Evolutionary conservation across 805 yeast genomes (phyloP).

Genomic region (Candida coquimbonensis): DNA sequence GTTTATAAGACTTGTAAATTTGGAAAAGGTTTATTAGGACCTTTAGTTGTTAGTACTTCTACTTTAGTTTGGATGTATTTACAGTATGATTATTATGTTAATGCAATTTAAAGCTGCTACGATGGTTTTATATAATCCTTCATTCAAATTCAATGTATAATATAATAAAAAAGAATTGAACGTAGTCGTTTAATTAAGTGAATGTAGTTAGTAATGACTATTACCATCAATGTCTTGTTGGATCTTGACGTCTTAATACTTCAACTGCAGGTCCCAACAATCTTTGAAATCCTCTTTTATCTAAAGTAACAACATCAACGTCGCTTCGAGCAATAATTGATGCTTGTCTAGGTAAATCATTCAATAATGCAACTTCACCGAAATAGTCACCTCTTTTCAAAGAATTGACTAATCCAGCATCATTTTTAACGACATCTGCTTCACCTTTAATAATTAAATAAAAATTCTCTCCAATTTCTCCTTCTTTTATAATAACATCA

Average conservation of each 20-base stretch:
- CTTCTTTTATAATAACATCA: slow-evolving; percentile 72
- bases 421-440: slow-evolving; percentile 62
- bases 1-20: slow-evolving; percentile 71
- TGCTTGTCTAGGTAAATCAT: slow-evolving; percentile 92
- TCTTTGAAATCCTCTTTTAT: slow-evolving; percentile 89
- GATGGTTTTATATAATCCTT: too few species aligned
- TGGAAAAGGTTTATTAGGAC: slow-evolving; percentile 87
- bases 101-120: too few species aligned
- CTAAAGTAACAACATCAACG: slow-evolving; percentile 86
- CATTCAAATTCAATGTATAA: too few species aligned
- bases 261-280: slow-evolving; percentile 92
- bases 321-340: slow-evolving; percentile 71
- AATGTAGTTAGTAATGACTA: background rate
- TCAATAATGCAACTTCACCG: slow-evolving; percentile 91
- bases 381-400: slow-evolving; percentile 84
- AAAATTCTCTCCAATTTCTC: slow-evolving; percentile 75
- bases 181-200: too few species aligned
- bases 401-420: slow-evolving; percentile 51
- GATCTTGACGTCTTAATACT: slow-evolving; percentile 79
- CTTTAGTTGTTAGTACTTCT: slow-evolving; percentile 70
- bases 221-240: slow-evolving; percentile 36
- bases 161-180: too few species aligned
- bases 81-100: slow-evolving; percentile 55
- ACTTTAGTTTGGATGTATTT: slow-evolving; percentile 75
- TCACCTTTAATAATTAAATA: slow-evolving; percentile 74